These are phyloP conservation scores for Neopestalotiopsis sp. DNA, from an alignment of 2,329 filamentous ascomycete species.

Conservation along the genomic window DNA sequence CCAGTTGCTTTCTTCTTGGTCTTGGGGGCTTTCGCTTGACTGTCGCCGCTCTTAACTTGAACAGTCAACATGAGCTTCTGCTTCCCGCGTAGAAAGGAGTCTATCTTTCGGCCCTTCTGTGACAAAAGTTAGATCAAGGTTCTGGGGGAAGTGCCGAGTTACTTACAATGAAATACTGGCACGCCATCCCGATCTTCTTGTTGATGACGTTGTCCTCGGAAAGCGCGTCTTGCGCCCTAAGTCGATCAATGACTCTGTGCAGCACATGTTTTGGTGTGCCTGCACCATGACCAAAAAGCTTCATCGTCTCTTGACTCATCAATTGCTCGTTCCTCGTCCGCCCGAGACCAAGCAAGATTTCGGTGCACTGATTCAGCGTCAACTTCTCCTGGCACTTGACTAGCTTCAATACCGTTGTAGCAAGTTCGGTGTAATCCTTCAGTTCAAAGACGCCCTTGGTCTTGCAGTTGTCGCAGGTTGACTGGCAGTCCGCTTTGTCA, in stretches of 20 bases:
- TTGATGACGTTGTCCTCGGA: constrained; percentile 72
- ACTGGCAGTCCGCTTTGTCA: constrained; percentile 69
- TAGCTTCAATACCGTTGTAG: constrained; percentile 71
- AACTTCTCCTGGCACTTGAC: constrained; percentile 67
- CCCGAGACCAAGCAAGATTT: constrained; percentile 74
- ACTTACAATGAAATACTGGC: constrained; percentile 73
- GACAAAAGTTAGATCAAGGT: not conserved
- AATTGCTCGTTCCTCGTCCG: constrained; percentile 57
- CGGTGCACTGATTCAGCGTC: constrained; percentile 81
- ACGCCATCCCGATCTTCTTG: constrained; percentile 66
- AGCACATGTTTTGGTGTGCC: constrained; percentile 76
- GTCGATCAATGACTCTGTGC: constrained; percentile 80
- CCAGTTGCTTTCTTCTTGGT: constrained; percentile 39
- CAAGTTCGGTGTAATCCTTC: constrained; percentile 78
- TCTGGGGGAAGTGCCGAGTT: not conserved
- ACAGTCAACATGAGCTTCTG: constrained; percentile 49
- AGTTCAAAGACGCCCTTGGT: constrained; percentile 73
- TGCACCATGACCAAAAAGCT: constrained; percentile 71
- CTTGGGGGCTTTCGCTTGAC: constrained; percentile 34
- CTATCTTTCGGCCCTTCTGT: constrained; percentile 46
- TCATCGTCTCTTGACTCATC: constrained; percentile 52
- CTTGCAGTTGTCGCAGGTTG: constrained; percentile 88
- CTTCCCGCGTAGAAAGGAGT: constrained; percentile 48
- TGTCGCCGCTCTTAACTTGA: constrained; percentile 40
- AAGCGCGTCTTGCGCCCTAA: constrained; percentile 77